Conservation (phyloP, 352 stramenopile species). For the Elongisporangium senticosum region DNA sequence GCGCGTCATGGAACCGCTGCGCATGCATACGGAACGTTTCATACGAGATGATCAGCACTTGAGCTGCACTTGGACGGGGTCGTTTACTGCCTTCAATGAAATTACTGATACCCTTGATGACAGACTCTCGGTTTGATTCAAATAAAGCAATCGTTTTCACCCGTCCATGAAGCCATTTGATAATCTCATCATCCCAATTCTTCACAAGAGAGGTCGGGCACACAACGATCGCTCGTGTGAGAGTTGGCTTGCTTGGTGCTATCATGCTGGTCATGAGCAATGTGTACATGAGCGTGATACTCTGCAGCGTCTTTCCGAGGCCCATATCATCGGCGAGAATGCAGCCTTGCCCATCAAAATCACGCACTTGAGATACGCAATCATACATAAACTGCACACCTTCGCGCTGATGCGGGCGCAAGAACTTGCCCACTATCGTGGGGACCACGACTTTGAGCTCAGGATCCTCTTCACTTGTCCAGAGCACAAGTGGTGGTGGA, state of each 20-base stretch:
- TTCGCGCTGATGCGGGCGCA: slow-evolving; percentile 95
- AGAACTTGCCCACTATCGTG: slow-evolving; percentile 91
- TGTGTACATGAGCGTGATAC: slow-evolving; percentile 85
- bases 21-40: slow-evolving; percentile 93
- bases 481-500: slow-evolving; percentile 72
- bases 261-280: slow-evolving; percentile 68
- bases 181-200: slow-evolving; percentile 89
- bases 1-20: slow-evolving; percentile 84
- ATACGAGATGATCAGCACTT: slow-evolving; percentile 87
- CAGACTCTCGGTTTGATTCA: slow-evolving; percentile 73
- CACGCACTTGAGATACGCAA: slow-evolving; percentile 79
- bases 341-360: slow-evolving; percentile 78
- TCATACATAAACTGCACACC: slow-evolving; percentile 98
- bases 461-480: slow-evolving; percentile 63
- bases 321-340: slow-evolving; percentile 88
- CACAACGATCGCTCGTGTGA: slow-evolving; percentile 72
- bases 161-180: slow-evolving; percentile 80
- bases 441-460: slow-evolving; percentile 74
- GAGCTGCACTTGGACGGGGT: slow-evolving; percentile 38
- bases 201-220: slow-evolving; percentile 86
- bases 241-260: slow-evolving; percentile 39
- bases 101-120: slow-evolving; percentile 78
- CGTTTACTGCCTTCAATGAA: slow-evolving; percentile 82
- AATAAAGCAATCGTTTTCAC: slow-evolving; percentile 82
- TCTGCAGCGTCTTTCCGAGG: slow-evolving; percentile 84